Evolutionary conservation across 768 basidiomycete species (phyloP), one percentile per base, ranked within the genome.

Genomic region (Kwoniella shandongensis): DNA sequence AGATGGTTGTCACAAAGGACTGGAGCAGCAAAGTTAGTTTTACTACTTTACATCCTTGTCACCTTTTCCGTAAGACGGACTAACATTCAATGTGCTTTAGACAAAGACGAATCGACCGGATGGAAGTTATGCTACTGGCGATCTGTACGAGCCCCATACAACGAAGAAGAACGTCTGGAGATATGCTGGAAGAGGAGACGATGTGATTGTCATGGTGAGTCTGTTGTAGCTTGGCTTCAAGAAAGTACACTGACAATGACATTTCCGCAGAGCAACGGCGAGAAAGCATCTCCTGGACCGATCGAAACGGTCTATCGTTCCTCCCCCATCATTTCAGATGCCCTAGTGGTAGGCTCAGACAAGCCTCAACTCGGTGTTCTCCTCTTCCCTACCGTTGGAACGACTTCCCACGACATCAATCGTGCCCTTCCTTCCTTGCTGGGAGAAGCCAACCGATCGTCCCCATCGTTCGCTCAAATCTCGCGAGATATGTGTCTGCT

Each of bases 241-340:
- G 41, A 18, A 11, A 7, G 17, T 4, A 40, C 2, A 18, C 23
- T 4, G 29, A 42, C 49, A 44, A 30, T 22, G 20, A 45, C 7
- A 36, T 36, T 10, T 4, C 23, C 23, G 6, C 61, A 79, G 65
- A 72, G 72, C 17, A 71, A 78, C 3, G 82, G 83, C 7, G 83
- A 84, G 73, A 84, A 83, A 69, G 81, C 81, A 4, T 80, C 83
- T 50, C 82, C 82, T 53, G 79, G 81, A 12, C 81, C 81, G 0
- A 82, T 83, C 49, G 83, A 83, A 59, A 76, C 80, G 23, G 65
- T 75, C n/a, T 75, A 83, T 41, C 80, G 81, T 5, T 78, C 78
- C 23, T 79, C 77, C 10, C 75, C 79, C 0, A 76, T 77, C 49
- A 75, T 83, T 20, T 65, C 76, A 0, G 83, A 84, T 46, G 83